Evolutionary conservation across 768 basidiomycete species (phyloP).

Genomic region (Rhodotorula sphaerocarpa): DNA sequence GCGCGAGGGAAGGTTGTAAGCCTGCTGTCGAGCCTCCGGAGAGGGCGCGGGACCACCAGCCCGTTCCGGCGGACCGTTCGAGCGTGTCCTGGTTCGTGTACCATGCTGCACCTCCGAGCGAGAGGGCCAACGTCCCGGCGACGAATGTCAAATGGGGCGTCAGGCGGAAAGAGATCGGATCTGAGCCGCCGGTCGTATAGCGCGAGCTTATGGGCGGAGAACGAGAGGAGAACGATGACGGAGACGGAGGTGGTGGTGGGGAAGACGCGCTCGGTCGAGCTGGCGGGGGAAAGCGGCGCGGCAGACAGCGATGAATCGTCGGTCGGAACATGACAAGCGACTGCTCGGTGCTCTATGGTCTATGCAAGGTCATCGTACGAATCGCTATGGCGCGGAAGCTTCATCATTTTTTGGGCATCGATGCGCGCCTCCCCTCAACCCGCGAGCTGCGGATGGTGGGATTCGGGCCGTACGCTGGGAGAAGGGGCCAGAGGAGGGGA

Average conservation of each 20-base stretch:
- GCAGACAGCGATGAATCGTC: too few relatives aligned
- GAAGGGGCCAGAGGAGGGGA: too few relatives aligned
- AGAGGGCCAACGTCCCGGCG: background rate
- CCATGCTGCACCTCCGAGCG: conserved; percentile 13
- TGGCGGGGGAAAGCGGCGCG: too few relatives aligned
- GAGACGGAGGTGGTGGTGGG: conserved; percentile 50
- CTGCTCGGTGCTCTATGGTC: too few relatives aligned
- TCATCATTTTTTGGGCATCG: too few relatives aligned
- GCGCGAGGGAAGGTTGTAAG: conserved; percentile 2
- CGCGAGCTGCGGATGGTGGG: too few relatives aligned
- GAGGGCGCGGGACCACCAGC: background rate
- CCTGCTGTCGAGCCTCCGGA: background rate
- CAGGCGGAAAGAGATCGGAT: background rate
- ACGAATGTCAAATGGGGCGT: conserved; percentile 14
- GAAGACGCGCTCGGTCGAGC: too few relatives aligned
- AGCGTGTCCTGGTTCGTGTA: conserved; percentile 20
- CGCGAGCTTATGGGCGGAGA: conserved; percentile 55
- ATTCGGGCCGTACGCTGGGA: too few relatives aligned
- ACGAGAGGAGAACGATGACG: conserved; percentile 59
- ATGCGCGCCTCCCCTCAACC: too few relatives aligned
- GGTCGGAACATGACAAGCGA: too few relatives aligned
- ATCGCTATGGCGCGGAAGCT: too few relatives aligned
- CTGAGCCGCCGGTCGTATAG: background rate
- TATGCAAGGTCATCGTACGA: too few relatives aligned
- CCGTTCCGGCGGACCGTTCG: background rate